These are phyloP conservation scores for Hibiscus trionum DNA, from an alignment of 345 rosid species.

Conservation along the genomic window DNA sequence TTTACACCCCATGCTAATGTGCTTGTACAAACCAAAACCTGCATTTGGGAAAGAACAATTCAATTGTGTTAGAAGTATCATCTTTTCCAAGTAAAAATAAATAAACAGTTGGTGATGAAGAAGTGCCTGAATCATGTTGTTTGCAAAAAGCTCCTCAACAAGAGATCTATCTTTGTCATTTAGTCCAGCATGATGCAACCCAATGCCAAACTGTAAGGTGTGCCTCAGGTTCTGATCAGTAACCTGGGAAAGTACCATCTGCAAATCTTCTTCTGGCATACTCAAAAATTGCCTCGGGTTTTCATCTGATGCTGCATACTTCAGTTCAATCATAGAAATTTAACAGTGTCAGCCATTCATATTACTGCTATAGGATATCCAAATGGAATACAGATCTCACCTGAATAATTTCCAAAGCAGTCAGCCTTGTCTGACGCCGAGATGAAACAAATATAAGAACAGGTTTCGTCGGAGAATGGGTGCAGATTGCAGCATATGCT, in stretches of 20 bases:
- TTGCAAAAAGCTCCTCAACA: constrained; percentile 91
- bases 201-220: constrained; percentile 93
- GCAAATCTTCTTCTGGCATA: constrained; percentile 80
- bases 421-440: constrained; percentile 97
- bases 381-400: constrained; percentile 30
- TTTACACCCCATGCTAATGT: constrained; percentile 98
- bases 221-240: constrained; percentile 91
- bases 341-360: constrained; percentile 7
- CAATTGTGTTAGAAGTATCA: not conserved
- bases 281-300: constrained; percentile 82
- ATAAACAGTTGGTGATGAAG: constrained; percentile 13
- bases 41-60: not conserved
- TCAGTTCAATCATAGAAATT: constrained; percentile 19
- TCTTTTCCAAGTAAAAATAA: constrained; percentile 1
- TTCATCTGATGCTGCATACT: constrained; percentile 97
- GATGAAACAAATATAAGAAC: constrained; percentile 96
- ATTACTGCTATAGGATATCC: not conserved
- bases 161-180: constrained; percentile 90
- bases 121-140: constrained; percentile 92
- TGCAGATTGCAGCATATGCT: constrained; percentile 95
- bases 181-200: constrained; percentile 95
- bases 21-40: constrained; percentile 96
- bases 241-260: constrained; percentile 91
- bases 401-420: constrained; percentile 96
- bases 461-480: constrained; percentile 94